Conservation (phyloP, 164 flowering plant genomes). For the Magnolia changhungtana region DNA sequence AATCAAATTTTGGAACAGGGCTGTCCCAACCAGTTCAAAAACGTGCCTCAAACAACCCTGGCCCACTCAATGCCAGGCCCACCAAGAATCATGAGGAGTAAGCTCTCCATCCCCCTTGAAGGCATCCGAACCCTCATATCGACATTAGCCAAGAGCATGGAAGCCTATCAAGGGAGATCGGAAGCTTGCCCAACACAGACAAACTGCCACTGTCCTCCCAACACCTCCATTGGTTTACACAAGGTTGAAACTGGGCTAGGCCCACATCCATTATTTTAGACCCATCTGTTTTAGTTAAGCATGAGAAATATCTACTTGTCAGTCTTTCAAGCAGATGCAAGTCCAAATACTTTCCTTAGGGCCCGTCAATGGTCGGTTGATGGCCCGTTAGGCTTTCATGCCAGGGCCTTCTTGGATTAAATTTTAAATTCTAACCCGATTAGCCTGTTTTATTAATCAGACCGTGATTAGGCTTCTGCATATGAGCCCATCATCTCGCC, state of each 20-base stretch:
- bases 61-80: background rate
- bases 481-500: no score
- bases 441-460: no score
- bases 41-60: background rate
- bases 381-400: no score
- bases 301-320: no score
- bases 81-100: background rate
- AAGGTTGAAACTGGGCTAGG: background rate
- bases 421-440: no score
- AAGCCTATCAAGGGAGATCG: background rate
- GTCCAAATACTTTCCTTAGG: no score
- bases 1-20: background rate
- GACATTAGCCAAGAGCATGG: background rate
- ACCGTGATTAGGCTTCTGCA: no score
- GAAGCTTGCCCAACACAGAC: background rate
- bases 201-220: background rate
- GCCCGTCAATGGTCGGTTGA: no score
- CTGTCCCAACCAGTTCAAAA: background rate
- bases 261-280: no score
- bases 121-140: background rate
- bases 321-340: no score
- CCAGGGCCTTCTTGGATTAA: no score
- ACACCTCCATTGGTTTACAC: background rate
- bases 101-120: background rate
- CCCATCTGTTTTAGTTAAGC: no score